Conservation (phyloP, 2,329 filamentous ascomycete species). For the Geosmithia morbida region DNA sequence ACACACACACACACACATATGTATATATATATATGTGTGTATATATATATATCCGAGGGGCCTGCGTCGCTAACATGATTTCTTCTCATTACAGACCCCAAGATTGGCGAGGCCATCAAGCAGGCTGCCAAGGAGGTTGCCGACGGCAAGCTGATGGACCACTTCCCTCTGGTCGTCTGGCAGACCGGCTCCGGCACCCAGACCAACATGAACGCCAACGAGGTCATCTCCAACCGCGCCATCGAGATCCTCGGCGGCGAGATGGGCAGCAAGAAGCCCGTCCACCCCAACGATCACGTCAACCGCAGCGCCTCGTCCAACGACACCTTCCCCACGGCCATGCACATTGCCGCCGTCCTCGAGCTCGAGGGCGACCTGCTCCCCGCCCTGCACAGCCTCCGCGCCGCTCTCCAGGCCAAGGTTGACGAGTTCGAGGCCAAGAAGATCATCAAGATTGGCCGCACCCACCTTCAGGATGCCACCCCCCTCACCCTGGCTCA, state of each 20-base stretch:
- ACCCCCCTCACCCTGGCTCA: slow-evolving; percentile 91
- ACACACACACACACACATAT: too few species aligned
- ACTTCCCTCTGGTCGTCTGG: slow-evolving; percentile 98
- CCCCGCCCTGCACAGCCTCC: slow-evolving; percentile 68
- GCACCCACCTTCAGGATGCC: slow-evolving; percentile 94
- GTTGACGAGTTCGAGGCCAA: slow-evolving; percentile 69
- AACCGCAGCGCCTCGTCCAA: slow-evolving; percentile 99
- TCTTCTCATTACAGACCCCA: slow-evolving; percentile 48
- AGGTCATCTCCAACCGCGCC: slow-evolving; percentile 97
- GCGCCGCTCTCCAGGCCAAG: slow-evolving; percentile 76
- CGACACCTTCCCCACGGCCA: slow-evolving; percentile 98
- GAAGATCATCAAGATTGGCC: slow-evolving; percentile 97
- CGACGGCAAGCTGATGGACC: slow-evolving; percentile 82
- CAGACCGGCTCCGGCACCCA: slow-evolving; percentile 97
- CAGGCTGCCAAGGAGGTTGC: slow-evolving; percentile 90
- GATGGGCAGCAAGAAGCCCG: slow-evolving; percentile 95
- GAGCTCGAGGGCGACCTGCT: slow-evolving; percentile 80
- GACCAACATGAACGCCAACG: slow-evolving; percentile 99
- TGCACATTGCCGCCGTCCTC: slow-evolving; percentile 96
- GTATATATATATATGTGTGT: too few species aligned
- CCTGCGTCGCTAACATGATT: not conserved
- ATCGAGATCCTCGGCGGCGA: slow-evolving; percentile 92
- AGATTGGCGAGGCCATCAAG: slow-evolving; percentile 84
- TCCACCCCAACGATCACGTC: slow-evolving; percentile 98
- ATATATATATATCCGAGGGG: too few species aligned